Percentiles rank a stretch among this genome's conserved stretches.
These are phyloP conservation scores for Starmerella etchellsii DNA, from an alignment of 805 yeast species.

Conservation along the genomic window DNA sequence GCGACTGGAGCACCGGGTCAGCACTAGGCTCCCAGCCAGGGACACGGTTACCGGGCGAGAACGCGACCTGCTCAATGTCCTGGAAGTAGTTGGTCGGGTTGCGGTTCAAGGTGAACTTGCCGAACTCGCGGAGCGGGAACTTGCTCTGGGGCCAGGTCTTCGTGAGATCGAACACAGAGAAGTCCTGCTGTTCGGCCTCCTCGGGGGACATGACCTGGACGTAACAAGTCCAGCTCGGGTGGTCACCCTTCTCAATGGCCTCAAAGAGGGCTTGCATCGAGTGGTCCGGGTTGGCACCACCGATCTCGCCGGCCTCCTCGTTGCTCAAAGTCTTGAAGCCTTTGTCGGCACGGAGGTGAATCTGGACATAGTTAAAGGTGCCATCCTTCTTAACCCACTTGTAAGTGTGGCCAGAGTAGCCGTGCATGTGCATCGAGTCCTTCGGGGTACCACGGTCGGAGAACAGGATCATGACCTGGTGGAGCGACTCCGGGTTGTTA, in stretches of 20 bases:
- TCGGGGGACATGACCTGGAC: conserved; percentile 48
- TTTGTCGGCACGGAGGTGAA: conserved; percentile 40
- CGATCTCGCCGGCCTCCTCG: conserved; percentile 36
- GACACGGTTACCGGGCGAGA: conserved; percentile 59
- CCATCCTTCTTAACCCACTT: conserved; percentile 43
- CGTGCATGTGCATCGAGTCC: conserved; percentile 43
- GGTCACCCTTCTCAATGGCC: conserved; percentile 37
- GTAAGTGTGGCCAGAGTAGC: conserved; percentile 54
- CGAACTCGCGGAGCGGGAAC: conserved; percentile 44
- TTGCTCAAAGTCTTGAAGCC: conserved; percentile 36
- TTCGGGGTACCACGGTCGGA: conserved; percentile 50
- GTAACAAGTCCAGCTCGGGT: conserved; percentile 41
- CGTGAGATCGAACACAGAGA: conserved; percentile 41
- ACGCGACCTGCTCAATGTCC: conserved; percentile 46
- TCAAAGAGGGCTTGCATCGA: conserved; percentile 34
- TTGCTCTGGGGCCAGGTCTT: conserved; percentile 47
- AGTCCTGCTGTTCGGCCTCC: conserved; percentile 40
- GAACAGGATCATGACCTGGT: conserved; percentile 45
- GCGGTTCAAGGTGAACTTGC: conserved; percentile 41
- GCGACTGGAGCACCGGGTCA: conserved; percentile 65
- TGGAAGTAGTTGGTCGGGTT: conserved; percentile 45
- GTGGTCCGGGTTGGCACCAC: conserved; percentile 42
- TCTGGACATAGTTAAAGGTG: conserved; percentile 41
- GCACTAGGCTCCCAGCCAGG: conserved; percentile 67
- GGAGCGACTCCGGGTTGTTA: conserved; percentile 44